A percentile compares a stretch with the other conserved stretches of the same genome.
Conservation (phyloP, 331 rosid species). For the Prunus yedoensis region DNA sequence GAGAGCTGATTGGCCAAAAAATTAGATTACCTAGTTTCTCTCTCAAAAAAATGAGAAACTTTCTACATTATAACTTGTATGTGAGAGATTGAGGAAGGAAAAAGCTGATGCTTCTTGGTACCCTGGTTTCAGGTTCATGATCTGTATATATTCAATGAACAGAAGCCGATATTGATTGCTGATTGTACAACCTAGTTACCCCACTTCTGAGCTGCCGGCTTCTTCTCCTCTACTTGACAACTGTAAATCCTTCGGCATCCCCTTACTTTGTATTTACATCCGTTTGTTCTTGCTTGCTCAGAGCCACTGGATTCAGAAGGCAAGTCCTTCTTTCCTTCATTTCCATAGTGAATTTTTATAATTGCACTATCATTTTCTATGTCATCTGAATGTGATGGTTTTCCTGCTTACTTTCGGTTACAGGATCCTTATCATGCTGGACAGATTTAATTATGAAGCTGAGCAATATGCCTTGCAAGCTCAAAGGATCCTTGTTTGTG, state of each 20-base stretch:
- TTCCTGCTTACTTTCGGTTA: slow-evolving; percentile 41
- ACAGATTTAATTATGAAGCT: slow-evolving; percentile 85
- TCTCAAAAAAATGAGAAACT: background rate
- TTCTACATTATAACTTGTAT: slow-evolving; percentile 32
- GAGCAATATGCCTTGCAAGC: slow-evolving; percentile 86
- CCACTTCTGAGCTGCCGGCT: slow-evolving; percentile 68
- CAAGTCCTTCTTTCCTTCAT: slow-evolving; percentile 44
- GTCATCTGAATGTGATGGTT: slow-evolving; percentile 43
- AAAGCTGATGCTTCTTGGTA: background rate
- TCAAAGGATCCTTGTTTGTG: slow-evolving; percentile 21
- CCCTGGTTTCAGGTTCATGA: background rate
- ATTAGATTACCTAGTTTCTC: background rate
- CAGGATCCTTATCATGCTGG: slow-evolving; percentile 51
- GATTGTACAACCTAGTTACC: slow-evolving; percentile 67
- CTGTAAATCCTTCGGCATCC: slow-evolving; percentile 71
- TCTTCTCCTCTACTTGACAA: slow-evolving; percentile 65
- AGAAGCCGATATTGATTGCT: slow-evolving; percentile 70
- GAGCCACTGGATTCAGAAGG: slow-evolving; percentile 29
- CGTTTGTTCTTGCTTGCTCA: slow-evolving; percentile 27
- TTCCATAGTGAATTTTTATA: slow-evolving; percentile 56
- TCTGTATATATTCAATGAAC: slow-evolving; percentile 53
- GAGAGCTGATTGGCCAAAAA: background rate
- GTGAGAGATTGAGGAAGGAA: slow-evolving; percentile 24
- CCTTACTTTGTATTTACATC: slow-evolving; percentile 38
- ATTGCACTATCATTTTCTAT: slow-evolving; percentile 71